Base-by-base conservation (phyloP, 2,329 filamentous ascomycete genomes). In the Akanthomyces lecanii region DNA sequence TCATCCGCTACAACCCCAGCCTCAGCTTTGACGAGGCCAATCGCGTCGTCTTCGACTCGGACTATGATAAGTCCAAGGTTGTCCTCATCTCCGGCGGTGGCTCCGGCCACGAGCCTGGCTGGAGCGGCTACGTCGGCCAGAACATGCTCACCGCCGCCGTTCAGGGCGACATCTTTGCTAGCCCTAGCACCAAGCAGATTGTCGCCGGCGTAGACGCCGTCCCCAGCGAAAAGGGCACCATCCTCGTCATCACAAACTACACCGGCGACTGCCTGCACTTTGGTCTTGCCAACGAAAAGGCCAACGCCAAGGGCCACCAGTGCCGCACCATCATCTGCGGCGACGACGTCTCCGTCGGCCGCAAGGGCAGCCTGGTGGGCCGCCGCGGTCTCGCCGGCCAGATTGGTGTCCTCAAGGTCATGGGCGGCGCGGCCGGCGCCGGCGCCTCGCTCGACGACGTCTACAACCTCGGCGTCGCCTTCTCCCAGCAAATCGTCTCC, bases 201-300 rank as follows among this genome's bases (percentile, higher is more conserved):
- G 71, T 86, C 10, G 81, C 85, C 1, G 85, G 80, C 6, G 80
- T 88, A 47, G 80, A 82, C 58, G 77, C 78, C 52, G 82, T 80
- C 12, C 83, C 80, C n/a, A 85, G 78, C 33, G 76, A 79, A 40
- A 76, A 75, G 68, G 85, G 85, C 44, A 82, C 81, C 2, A 81
- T 88, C 54, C 75, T 88, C 1, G 81, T 88, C 56, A 81, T 87
- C 65, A 87, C 84, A 52, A 89, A 89, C 72, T 87, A 88, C 71
- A 87, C 85, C 0, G 85, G 85, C 53, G 85, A 87, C 71, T 85
- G 85, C 63, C 75, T 87, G 65, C 85, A 87, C 70, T 86, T 86
- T 66, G 84, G 84, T 1, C 74, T 87, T 14, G 85, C 85, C 2
- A 81, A 81, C 57, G 84, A 85, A 67, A 85, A 81, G 72, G 85